These are phyloP conservation scores for Umbelopsis isabellina DNA, from an alignment of 192 early-diverging fungal genomes.

Conservation along the genomic window DNA sequence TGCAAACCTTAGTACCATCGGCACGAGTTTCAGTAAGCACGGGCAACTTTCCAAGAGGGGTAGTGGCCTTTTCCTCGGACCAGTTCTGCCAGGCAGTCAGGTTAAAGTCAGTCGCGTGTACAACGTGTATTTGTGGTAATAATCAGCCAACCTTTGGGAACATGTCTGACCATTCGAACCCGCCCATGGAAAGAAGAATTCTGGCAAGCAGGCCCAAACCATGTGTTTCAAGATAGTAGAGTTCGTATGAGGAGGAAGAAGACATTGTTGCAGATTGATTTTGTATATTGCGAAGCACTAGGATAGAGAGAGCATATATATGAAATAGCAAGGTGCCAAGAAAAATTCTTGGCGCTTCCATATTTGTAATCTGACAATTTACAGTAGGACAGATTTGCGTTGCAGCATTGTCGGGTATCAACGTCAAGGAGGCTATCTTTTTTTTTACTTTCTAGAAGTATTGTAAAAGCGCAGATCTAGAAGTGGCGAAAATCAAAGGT, in stretches of 20 bases:
- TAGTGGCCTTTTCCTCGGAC: not conserved
- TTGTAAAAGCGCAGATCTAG: too few species aligned
- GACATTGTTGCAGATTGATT: not conserved
- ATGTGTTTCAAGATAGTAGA: not conserved
- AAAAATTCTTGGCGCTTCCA: too few species aligned
- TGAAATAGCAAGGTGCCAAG: too few species aligned
- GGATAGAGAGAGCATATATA: not conserved
- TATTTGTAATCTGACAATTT: too few species aligned
- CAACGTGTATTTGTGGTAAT: too few species aligned
- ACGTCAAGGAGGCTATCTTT: too few species aligned
- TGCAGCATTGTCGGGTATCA: too few species aligned
- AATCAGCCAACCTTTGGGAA: not conserved
- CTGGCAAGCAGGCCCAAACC: conserved; percentile 8
- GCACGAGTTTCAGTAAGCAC: conserved; percentile 8
- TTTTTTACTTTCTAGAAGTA: too few species aligned
- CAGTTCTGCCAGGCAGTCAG: not conserved
- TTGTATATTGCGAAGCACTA: not conserved
- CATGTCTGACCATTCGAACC: not conserved
- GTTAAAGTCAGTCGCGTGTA: too few species aligned
- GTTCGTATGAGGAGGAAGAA: not conserved
- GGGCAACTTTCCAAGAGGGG: conserved; percentile 1
- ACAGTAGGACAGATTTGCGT: too few species aligned
- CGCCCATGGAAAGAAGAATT: conserved; percentile 12
- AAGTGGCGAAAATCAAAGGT: too few species aligned
- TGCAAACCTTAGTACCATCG: conserved; percentile 5